Conservation (phyloP, 257 asterid species). For the Mitragyna speciosa region DNA sequence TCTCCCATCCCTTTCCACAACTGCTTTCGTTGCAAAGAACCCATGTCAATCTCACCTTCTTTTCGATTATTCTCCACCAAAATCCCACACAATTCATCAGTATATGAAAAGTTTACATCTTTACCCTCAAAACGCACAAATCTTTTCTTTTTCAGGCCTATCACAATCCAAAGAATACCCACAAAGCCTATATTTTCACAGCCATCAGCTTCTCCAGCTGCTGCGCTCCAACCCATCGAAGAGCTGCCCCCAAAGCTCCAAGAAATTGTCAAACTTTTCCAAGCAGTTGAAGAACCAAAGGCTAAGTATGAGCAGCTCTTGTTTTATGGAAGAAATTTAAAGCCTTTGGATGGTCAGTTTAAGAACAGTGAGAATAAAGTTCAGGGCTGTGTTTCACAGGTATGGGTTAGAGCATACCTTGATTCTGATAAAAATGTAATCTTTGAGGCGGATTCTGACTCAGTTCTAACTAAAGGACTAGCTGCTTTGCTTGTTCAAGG, state of each 20-base stretch:
- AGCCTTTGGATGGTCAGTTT: conserved; percentile 48
- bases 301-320: conserved; percentile 74
- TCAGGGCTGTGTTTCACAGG: conserved; percentile 84
- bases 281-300: conserved; percentile 59
- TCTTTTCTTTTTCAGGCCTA: conserved; percentile 32
- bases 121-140: conserved; percentile 29
- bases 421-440: conserved; percentile 57
- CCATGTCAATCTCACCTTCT: conserved; percentile 57
- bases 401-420: conserved; percentile 71
- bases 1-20: background rate
- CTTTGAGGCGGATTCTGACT: conserved; percentile 91
- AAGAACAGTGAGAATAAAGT: conserved; percentile 68
- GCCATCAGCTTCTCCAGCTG: conserved; percentile 35
- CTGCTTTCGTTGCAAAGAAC: conserved; percentile 10
- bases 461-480: conserved; percentile 73
- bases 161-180: conserved; percentile 48
- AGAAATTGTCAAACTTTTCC: conserved; percentile 65
- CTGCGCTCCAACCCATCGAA: conserved; percentile 56
- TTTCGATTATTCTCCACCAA: conserved; percentile 31
- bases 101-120: conserved; percentile 32
- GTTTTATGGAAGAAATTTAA: conserved; percentile 65
- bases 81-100: conserved; percentile 31
- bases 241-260: conserved; percentile 81
- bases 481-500: conserved; percentile 89
- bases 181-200: conserved; percentile 35